Evolutionary conservation across 116 monocot species (phyloP).

Genomic region (Cymodocea nodosa): DNA sequence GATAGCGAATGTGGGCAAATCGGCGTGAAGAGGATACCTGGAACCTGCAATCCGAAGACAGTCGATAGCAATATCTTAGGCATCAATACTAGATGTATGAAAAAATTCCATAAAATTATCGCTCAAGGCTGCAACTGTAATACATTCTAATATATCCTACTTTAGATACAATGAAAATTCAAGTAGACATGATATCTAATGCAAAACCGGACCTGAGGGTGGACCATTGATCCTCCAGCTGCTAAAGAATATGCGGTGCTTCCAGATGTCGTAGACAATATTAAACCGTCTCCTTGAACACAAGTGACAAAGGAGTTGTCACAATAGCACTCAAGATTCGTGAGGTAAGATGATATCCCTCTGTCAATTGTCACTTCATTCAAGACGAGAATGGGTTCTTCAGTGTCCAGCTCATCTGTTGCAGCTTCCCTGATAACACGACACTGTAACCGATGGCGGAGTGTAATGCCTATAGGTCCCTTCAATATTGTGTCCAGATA

Average conservation of each 20-base stretch:
- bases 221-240: conserved; percentile 99
- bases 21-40: conserved; percentile 92
- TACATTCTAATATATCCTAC: too few species aligned
- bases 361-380: conserved; percentile 98
- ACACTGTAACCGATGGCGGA: conserved; percentile 79
- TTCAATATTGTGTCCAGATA: conserved; percentile 52
- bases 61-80: not conserved
- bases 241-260: conserved; percentile 98
- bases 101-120: too few species aligned
- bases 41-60: conserved; percentile 45
- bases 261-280: conserved; percentile 95
- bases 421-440: conserved; percentile 76
- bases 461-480: conserved; percentile 81
- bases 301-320: conserved; percentile 92
- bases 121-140: too few species aligned
- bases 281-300: conserved; percentile 96
- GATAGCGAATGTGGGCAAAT: conserved; percentile 97
- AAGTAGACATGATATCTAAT: not conserved
- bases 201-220: conserved; percentile 57
- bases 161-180: not conserved
- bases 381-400: conserved; percentile 83
- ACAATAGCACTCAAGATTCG: conserved; percentile 88
- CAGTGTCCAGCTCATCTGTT: conserved; percentile 63
- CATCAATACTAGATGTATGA: too few species aligned
- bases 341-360: conserved; percentile 90